Percentiles rank a stretch among this genome's conserved stretches.
Evolutionary conservation across 768 basidiomycete species (phyloP).

Genomic region (Astraeus odoratus): DNA sequence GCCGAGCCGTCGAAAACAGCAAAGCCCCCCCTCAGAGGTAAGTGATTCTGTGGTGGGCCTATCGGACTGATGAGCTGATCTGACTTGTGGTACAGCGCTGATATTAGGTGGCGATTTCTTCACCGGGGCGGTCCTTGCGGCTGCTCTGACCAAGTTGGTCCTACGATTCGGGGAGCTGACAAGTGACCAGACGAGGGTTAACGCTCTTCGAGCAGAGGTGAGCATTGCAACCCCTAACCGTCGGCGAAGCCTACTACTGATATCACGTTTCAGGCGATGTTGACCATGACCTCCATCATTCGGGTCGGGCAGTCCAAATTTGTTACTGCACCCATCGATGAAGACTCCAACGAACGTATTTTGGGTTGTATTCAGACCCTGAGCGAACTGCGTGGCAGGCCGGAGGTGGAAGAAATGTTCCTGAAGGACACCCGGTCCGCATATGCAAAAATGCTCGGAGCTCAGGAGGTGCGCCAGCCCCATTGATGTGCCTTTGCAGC

Average conservation of each 20-base stretch:
- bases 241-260: background rate
- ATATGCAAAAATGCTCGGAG: slow-evolving; percentile 91
- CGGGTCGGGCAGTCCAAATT: slow-evolving; percentile 98
- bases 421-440: slow-evolving; percentile 85
- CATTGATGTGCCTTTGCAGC: background rate
- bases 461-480: slow-evolving; percentile 66
- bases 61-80: background rate
- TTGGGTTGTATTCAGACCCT: slow-evolving; percentile 93
- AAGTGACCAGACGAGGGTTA: slow-evolving; percentile 48
- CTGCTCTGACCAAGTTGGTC: slow-evolving; percentile 86
- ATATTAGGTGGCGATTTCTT: slow-evolving; percentile 96
- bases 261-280: slow-evolving; percentile 60
- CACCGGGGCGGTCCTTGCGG: slow-evolving; percentile 86
- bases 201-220: slow-evolving; percentile 83
- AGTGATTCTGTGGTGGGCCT: slow-evolving; percentile 10
- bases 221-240: slow-evolving; percentile 6
- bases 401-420: slow-evolving; percentile 62
- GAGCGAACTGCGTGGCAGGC: slow-evolving; percentile 61
- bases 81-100: slow-evolving; percentile 44
- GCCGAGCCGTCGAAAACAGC: slow-evolving; percentile 82
- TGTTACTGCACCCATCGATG: slow-evolving; percentile 91
- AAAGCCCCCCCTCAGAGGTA: slow-evolving; percentile 87
- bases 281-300: slow-evolving; percentile 96
- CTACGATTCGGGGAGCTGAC: slow-evolving; percentile 57
- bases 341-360: slow-evolving; percentile 94